Evolutionary conservation across 2,329 filamentous ascomycete genomes (phyloP), one percentile per base, ranked within the genome.

Genomic region (Botrytis hyacinthi): DNA sequence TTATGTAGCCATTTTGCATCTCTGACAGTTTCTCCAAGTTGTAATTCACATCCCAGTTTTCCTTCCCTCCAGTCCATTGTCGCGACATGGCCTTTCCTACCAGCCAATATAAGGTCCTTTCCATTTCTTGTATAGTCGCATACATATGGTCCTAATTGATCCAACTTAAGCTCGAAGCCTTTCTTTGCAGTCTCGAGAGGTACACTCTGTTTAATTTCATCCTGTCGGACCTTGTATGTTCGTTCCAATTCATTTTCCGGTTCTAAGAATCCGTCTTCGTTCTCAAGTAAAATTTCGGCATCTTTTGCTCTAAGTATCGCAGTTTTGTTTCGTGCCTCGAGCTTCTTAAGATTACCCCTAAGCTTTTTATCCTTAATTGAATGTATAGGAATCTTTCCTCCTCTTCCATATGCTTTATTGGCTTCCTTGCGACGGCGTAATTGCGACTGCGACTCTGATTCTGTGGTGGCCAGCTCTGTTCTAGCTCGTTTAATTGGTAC

Each of bases 11-110:
- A 99, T 80, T 91, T 92, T 40, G 92, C 92, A 83, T 98, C 95
- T 70, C 95, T 87, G 20, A 98, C 88, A 0, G 94, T 98, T 85
- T 99, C 96, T 69, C 91, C 90, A 75, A 99, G 86, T 81, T 99
- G 94, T 76, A 98, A 80, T 82, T 99, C 96, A 81, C 94, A 98
- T 10, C 93, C 93, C 74, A 98, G 85, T 82, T 95, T 97, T 60
- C 95, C 95, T 78, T 92, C 92, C 76, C 95, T 87, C 95, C 96
- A 99, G 83, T 99, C 95, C 89, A 98, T 97, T 0, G 93, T 95
- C 73, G 96, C 95, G 77, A 99, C 86, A 89, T 99, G 96, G 22
- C 96, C 96, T 83, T 97, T 98, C 74, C 94, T 87, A 42, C 96
- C 95, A 20, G 92, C 94, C 48, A 99, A 86, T 71, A 99, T 84